Conservation (phyloP, 1,139 yeast genomes). For the Kodamaea sp. region DNA sequence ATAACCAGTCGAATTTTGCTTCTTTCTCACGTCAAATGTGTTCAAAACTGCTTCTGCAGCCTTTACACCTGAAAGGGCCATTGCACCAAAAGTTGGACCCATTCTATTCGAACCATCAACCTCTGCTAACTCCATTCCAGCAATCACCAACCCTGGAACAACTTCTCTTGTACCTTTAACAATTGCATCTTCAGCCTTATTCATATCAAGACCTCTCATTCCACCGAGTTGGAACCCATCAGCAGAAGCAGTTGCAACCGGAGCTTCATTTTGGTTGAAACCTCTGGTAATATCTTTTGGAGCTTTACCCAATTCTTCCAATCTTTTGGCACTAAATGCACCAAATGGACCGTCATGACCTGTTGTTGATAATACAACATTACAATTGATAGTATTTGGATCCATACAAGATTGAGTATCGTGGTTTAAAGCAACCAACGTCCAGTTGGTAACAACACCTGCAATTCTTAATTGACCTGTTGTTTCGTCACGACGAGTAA, state of each 20-base stretch:
- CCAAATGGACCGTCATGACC: conserved; percentile 88
- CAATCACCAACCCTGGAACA: conserved; percentile 68
- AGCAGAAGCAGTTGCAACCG: conserved; percentile 28
- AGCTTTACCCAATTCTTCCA: conserved; percentile 31
- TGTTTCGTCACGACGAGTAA: conserved; percentile 59
- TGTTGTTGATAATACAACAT: conserved; percentile 67
- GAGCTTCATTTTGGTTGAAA: conserved; percentile 12
- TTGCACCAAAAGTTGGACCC: conserved; percentile 86
- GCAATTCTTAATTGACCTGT: conserved; percentile 62
- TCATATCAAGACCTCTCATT: conserved; percentile 80
- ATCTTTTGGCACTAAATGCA: conserved; percentile 64
- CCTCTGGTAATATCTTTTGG: conserved; percentile 21
- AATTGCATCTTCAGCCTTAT: conserved; percentile 72
- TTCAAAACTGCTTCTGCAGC: conserved; percentile 64
- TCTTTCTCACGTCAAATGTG: conserved; percentile 47
- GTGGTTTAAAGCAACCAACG: conserved; percentile 71
- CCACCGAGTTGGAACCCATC: conserved; percentile 54
- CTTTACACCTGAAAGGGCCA: conserved; percentile 73
- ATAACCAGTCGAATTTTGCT: conserved; percentile 29
- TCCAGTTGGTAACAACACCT: conserved; percentile 84
- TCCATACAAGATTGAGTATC: conserved; percentile 82
- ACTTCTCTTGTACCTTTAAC: conserved; percentile 70
- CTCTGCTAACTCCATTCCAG: conserved; percentile 81
- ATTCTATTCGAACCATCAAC: conserved; percentile 75
- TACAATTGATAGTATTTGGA: conserved; percentile 75